phyloP scores from a whole-genome alignment of 1,139 yeast genomes.

The Yamadazyma triangularis region DNA sequence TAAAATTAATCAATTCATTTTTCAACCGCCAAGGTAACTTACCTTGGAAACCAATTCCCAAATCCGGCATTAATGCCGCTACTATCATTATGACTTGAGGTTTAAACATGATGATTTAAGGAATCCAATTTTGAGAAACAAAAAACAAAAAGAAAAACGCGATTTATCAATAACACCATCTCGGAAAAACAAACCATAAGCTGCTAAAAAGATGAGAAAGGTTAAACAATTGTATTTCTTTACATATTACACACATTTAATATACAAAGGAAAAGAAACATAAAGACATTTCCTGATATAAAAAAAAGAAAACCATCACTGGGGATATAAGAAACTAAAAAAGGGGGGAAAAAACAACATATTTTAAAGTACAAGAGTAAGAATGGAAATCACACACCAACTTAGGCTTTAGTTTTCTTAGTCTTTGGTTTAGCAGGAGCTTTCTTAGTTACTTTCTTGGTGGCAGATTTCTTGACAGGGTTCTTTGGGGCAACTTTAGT shows the following conservation, averaged over 20 bases:
- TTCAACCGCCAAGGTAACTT: constrained; percentile 83
- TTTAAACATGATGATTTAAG: constrained; percentile 1
- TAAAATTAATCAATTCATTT: constrained; percentile 82
- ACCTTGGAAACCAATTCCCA: constrained; percentile 85
- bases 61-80: constrained; percentile 75
- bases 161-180: too few relatives aligned
- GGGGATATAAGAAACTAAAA: too few relatives aligned
- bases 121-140: too few relatives aligned
- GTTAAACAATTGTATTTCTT: neutral
- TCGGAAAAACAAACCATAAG: too few relatives aligned
- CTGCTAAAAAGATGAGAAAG: neutral
- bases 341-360: too few relatives aligned
- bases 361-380: neutral
- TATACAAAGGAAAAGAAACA: neutral
- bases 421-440: constrained; percentile 6
- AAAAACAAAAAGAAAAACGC: too few relatives aligned
- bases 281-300: too few relatives aligned
- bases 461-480: constrained; percentile 12
- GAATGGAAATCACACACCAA: neutral
- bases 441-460: constrained; percentile 19
- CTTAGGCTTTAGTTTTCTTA: too few relatives aligned
- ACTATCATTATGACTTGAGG: constrained; percentile 57
- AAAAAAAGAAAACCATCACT: too few relatives aligned
- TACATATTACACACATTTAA: neutral
- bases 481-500: constrained; percentile 15